Percentiles rank a stretch among this genome's conserved stretches.
phyloP scores from a whole-genome alignment of 2,329 filamentous ascomycete genomes.

The Fusarium globosum region DNA sequence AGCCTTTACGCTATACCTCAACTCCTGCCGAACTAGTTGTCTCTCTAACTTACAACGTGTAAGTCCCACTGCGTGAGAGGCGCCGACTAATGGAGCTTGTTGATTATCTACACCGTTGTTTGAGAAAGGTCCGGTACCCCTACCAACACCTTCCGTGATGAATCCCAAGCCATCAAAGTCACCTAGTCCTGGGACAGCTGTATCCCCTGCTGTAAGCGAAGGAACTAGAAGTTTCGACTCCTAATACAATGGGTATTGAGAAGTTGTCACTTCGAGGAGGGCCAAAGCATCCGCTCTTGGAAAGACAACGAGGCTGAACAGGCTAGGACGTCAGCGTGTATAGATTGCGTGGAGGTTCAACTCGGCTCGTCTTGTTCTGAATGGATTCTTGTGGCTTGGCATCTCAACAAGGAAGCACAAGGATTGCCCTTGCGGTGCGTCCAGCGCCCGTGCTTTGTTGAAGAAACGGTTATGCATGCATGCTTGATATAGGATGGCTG shows the following conservation, averaged over 20 bases:
- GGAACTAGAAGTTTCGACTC: not conserved
- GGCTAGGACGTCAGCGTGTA: not conserved
- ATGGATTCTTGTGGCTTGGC: not conserved
- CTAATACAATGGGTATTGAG: not conserved
- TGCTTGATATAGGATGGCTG: not conserved
- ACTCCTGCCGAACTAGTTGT: not conserved
- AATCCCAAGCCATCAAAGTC: not conserved
- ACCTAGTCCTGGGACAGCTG: not conserved
- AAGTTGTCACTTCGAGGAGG: slow-evolving; percentile 3
- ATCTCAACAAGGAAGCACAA: not conserved
- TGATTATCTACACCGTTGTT: not conserved
- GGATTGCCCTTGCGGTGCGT: not conserved
- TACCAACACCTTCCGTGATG: not conserved
- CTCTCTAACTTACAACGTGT: not conserved
- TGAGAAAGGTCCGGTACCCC: slow-evolving; percentile 5
- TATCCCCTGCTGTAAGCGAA: slow-evolving; percentile 3
- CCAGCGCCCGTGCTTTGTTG: not conserved
- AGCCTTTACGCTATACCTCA: not conserved
- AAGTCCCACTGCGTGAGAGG: slow-evolving; percentile 7
- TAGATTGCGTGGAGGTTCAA: not conserved
- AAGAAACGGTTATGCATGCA: slow-evolving; percentile 1
- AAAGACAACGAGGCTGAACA: not conserved
- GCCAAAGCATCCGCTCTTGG: not conserved
- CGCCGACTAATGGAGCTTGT: not conserved
- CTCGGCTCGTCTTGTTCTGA: not conserved